Conservation (phyloP, 176 grass and related monocot species). For the Juncus inflexus region DNA sequence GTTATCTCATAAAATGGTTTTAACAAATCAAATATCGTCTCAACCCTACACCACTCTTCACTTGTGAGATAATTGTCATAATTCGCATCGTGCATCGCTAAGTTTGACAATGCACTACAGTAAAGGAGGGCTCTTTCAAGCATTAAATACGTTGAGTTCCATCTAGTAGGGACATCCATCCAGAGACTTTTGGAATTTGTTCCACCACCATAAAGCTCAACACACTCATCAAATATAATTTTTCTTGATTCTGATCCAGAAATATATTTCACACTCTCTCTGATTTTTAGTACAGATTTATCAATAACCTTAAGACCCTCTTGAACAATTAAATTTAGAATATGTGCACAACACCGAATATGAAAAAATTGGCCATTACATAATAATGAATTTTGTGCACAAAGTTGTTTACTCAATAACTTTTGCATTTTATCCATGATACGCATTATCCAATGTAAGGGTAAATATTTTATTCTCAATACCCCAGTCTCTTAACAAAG, state of each 20-base stretch:
- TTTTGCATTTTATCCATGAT: neutral
- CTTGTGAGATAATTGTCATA: neutral
- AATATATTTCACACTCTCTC: neutral
- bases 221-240: neutral
- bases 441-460: neutral
- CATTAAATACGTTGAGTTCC: constrained; percentile 13
- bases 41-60: neutral
- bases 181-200: neutral
- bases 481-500: neutral
- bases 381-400: neutral
- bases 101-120: neutral
- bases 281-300: neutral
- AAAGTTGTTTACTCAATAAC: neutral
- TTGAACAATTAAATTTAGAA: neutral
- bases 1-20: neutral
- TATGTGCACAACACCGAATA: constrained; percentile 5
- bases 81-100: neutral
- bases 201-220: neutral
- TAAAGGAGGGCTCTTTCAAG: neutral
- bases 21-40: neutral
- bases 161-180: neutral
- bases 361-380: constrained; percentile 12
- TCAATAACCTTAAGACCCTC: neutral
- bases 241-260: neutral
- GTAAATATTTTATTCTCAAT: constrained; percentile 1